These are phyloP conservation scores for Candida michaelii DNA, from an alignment of 805 yeast species.

Conservation along the genomic window DNA sequence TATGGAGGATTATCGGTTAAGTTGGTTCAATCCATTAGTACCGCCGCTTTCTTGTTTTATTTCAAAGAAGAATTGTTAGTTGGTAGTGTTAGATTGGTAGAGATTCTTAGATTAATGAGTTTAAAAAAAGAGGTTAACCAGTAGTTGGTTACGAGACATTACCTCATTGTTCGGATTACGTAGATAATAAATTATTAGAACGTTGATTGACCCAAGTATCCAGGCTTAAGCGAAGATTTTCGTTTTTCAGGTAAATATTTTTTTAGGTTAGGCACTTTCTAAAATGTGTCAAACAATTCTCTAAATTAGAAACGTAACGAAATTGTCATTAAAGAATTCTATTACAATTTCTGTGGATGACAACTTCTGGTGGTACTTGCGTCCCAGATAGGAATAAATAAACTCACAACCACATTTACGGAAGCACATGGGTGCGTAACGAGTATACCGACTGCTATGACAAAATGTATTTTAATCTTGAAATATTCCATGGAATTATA, in stretches of 20 bases:
- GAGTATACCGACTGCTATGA: not conserved
- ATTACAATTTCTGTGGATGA: too few species aligned
- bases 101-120: slow-evolving; percentile 32
- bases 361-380: too few species aligned
- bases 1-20: slow-evolving; percentile 82
- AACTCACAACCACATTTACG: not conserved
- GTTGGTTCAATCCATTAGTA: slow-evolving; percentile 76
- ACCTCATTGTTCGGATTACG: not conserved
- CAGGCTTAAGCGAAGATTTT: too few species aligned
- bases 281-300: too few species aligned
- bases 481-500: not conserved
- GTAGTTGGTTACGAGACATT: not conserved
- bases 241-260: too few species aligned
- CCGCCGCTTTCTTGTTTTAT: slow-evolving; percentile 87
- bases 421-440: not conserved
- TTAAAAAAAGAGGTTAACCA: slow-evolving; percentile 15
- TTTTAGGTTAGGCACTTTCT: too few species aligned
- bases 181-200: too few species aligned
- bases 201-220: too few species aligned
- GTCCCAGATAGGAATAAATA: not conserved
- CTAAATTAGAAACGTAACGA: too few species aligned
- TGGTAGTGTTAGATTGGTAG: slow-evolving; percentile 55
- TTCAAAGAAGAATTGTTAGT: slow-evolving; percentile 82
- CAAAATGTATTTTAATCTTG: slow-evolving; percentile 6
- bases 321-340: too few species aligned